Evolutionary conservation across 306 rosid genomes (phyloP).

Genomic region (Cucumis melo): DNA sequence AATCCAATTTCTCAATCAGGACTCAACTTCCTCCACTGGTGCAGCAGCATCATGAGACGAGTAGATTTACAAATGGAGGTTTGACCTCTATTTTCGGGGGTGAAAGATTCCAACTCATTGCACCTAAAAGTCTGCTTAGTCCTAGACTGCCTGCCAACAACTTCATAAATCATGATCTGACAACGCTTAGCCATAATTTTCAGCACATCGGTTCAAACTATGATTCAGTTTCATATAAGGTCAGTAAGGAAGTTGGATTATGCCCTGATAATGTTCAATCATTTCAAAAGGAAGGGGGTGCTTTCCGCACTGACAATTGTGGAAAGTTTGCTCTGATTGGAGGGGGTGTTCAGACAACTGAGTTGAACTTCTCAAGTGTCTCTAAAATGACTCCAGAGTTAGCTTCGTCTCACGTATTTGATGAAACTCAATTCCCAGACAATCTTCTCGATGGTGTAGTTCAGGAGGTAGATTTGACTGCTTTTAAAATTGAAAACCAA

Average conservation of each 20-base stretch:
- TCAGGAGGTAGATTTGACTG: background rate
- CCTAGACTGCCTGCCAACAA: background rate
- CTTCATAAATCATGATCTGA: background rate
- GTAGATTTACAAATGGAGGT: background rate
- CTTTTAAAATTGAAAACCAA: background rate
- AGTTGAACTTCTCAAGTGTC: conserved; percentile 2
- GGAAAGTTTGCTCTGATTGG: background rate
- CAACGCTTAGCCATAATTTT: background rate
- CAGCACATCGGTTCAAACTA: background rate
- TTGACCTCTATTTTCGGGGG: background rate
- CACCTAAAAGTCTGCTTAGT: conserved; percentile 1
- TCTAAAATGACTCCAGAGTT: background rate
- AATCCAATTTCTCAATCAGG: background rate
- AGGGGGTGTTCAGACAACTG: background rate
- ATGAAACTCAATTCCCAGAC: background rate
- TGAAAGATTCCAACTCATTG: background rate
- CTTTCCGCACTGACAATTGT: background rate
- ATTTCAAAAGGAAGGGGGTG: conserved; percentile 6
- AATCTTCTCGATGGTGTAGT: background rate
- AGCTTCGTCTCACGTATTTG: background rate
- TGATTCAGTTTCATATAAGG: conserved; percentile 1
- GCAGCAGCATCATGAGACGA: background rate
- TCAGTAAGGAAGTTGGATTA: background rate
- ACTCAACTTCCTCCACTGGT: background rate
- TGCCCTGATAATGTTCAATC: background rate